Base-by-base conservation (phyloP, 1,139 yeast species). In the Maudiozyma humilis region DNA sequence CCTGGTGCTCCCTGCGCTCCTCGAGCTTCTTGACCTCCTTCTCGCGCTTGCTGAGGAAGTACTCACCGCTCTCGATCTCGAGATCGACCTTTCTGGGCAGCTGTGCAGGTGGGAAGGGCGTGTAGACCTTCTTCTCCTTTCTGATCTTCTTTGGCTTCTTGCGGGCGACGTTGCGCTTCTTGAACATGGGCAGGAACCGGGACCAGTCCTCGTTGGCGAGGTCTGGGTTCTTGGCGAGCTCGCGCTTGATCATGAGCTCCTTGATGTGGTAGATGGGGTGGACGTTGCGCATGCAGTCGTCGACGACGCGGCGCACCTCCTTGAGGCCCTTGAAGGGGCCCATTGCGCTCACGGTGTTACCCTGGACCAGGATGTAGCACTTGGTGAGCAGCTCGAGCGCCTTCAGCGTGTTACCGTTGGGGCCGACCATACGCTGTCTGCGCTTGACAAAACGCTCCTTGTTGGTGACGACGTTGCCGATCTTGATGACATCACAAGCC, bases 21-120 rank as follows among this genome's bases (percentile, higher is more conserved):
- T 81, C 82, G 54, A 82, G 69, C 56, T 81, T 79, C 66, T 77
- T 81, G 54, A 72, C 69, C 50, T 79, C 83, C 71, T 84, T 85
- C 57, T 89, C 95, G 56, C 71, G 76, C 69, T 86, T 84, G 48
- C 87, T 86, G 68, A 91, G 73, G 78, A 91, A 91, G 70, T 87
- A 91, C 66, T 93, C 98, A 77, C 99, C 99, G 71, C 94, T 82
- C 68, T 91, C 98, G 67, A 93, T 88, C 69, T 89, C 95, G 63
- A 89, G 71, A 77, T 93, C 99, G 66, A 93, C 74, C 84, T 91
- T 89, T 73, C 98, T 82, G 61, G 97, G 98, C 55, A 78, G 77
- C 68, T 87, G 99, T 47, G 87, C 86, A 54, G 98, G 98, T 68
- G 99, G 99, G 88, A 93, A 93, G 61, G 98, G 98, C 29, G 98